These are phyloP conservation scores for Lupinus albus DNA, from an alignment of 306 rosid genomes.

Conservation along the genomic window DNA sequence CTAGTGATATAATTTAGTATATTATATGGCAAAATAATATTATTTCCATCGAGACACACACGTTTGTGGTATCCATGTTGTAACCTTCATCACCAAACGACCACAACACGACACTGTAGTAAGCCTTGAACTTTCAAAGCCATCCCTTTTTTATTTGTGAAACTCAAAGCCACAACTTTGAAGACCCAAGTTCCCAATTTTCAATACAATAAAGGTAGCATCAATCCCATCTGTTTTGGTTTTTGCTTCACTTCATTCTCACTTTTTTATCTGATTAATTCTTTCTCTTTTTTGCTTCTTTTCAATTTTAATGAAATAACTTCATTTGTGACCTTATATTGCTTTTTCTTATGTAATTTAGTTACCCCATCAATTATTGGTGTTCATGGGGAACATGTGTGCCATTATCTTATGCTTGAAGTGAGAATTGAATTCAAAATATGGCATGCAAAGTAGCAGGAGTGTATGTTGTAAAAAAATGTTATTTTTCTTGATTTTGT, in stretches of 20 bases:
- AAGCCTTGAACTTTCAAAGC: not conserved
- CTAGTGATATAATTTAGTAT: no score
- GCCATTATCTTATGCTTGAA: no score
- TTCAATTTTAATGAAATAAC: not conserved
- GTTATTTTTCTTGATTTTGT: no score
- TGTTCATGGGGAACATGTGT: no score
- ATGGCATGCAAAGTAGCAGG: no score
- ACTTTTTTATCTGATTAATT: not conserved
- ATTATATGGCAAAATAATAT: no score
- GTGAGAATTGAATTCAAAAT: no score
- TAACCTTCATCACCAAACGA: slow-evolving; percentile 10
- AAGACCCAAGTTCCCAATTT: not conserved
- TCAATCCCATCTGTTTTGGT: not conserved
- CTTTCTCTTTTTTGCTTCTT: not conserved
- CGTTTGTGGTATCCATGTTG: not conserved
- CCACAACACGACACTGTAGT: not conserved
- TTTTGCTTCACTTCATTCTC: not conserved
- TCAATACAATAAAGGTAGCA: not conserved
- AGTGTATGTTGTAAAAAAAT: no score
- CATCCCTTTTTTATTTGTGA: not conserved
- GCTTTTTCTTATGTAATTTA: not conserved
- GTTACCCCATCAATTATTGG: no score
- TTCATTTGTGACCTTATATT: not conserved
- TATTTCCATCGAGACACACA: no score
- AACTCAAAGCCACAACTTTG: not conserved